Evolutionary conservation across 805 yeast genomes (phyloP), one percentile per base, ranked within the genome.

Genomic region (Candida lessepsii): DNA sequence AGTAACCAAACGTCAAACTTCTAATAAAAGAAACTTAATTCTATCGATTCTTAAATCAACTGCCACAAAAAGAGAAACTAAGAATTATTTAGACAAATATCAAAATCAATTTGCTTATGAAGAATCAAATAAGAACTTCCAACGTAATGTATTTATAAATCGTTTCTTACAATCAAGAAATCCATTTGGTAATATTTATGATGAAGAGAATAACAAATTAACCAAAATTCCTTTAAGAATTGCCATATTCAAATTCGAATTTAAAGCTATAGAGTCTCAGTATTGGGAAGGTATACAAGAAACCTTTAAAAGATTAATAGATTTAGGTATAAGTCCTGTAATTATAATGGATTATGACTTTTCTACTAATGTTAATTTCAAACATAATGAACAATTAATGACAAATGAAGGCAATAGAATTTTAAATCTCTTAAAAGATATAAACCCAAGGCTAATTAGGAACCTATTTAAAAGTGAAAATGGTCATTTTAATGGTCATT

Each of bases 1-100:
- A 39, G 50, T 59, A 2, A 65, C 65, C 36, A 46, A 56, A 35
- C 19, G 45, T 14, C 47, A 47, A n/a, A 71, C 76, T 7, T 63
- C 70, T 33, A 75, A 77, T 14, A 80, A 79, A 48, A 71, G 79
- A 48, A 86, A 86, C 40, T 65, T 91, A 37, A 82, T 91, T n/a
- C 65, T 88, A 13, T 81, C 96, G 1, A 89, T 91, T 17, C 69
- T 91, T 42, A 83, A 83, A 53, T 82, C 96, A 1, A 86, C 97
- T 3, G 95, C 97, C 5, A 91, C 98, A 1, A 90, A 88, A 58
- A 71, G 99, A 45, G 98, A 91, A 56, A 96, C 96, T 4, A 75
- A 78, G 47, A 84, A 83, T 48, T 91, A 90, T 56, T 63, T 91
- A 34, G 68, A 77, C 25, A 86, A 83, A 54, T 91, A 90, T 56